A percentile compares a stretch with the other conserved stretches of the same genome.
These are phyloP conservation scores for Leishmania lainsoni DNA, from an alignment of 208 protist genomes.

Conservation along the genomic window DNA sequence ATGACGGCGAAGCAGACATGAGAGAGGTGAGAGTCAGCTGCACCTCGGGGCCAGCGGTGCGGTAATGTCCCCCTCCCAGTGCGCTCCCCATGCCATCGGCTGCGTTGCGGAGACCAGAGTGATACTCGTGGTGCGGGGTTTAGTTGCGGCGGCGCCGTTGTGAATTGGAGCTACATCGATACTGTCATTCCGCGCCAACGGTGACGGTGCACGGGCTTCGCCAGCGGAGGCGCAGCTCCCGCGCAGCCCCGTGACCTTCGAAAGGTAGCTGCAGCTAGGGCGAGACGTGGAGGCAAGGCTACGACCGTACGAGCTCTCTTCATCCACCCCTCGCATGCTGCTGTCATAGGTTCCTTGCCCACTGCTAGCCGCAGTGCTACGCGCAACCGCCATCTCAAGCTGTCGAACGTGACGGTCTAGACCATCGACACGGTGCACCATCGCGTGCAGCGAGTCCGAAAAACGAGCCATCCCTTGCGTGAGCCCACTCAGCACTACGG, in stretches of 20 bases:
- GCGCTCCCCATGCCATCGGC: not conserved
- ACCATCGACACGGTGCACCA: conserved; percentile 34
- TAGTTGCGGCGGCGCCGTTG: not conserved
- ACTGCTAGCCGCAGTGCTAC: not conserved
- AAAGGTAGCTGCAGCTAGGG: conserved; percentile 1
- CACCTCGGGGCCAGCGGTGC: not conserved
- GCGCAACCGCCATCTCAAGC: conserved; percentile 29
- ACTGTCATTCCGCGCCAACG: not conserved
- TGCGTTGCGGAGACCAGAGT: not conserved
- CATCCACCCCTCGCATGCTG: not conserved
- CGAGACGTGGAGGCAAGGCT: conserved; percentile 20
- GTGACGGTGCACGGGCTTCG: not conserved
- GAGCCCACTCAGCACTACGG: conserved; percentile 7
- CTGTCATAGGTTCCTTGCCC: not conserved
- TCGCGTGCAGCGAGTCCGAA: conserved; percentile 42
- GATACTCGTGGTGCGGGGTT: not conserved
- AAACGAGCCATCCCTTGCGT: conserved; percentile 38
- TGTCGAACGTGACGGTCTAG: conserved; percentile 45
- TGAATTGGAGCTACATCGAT: not conserved
- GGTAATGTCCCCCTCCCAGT: not conserved
- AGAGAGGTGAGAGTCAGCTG: not conserved
- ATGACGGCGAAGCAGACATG: not conserved
- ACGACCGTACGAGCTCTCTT: conserved; percentile 14
- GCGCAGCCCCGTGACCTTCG: not conserved
- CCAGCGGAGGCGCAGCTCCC: not conserved